These are phyloP conservation scores for Penicillium cataractarum DNA, from an alignment of 495 filamentous ascomycete genomes.

Conservation along the genomic window DNA sequence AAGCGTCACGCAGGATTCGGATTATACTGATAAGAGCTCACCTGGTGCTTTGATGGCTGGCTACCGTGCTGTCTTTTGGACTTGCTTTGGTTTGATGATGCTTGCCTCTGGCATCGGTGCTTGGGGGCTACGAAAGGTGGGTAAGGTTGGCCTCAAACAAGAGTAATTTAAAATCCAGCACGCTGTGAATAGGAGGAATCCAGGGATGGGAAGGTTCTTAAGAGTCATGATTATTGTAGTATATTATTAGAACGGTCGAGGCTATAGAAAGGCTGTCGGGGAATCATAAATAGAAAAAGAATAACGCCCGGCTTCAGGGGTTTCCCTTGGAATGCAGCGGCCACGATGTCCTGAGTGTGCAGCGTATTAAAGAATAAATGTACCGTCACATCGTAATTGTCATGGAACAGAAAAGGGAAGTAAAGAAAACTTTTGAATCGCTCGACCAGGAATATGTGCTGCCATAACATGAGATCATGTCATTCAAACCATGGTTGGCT, in stretches of 20 bases:
- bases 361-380: constrained; percentile 15
- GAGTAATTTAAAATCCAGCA: constrained; percentile 29
- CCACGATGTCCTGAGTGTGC: not conserved
- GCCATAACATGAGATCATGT: not conserved
- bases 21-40: constrained; percentile 28
- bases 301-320: not conserved
- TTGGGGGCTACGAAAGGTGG: constrained; percentile 55
- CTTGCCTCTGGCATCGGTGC: constrained; percentile 43
- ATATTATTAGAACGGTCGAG: not conserved
- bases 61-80: constrained; percentile 65
- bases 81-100: constrained; percentile 54
- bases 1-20: constrained; percentile 46
- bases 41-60: constrained; percentile 54
- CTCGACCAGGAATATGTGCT: not conserved
- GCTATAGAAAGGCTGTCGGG: not conserved
- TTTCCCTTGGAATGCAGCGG: not conserved
- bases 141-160: constrained; percentile 58
- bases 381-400: constrained; percentile 8
- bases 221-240: not conserved
- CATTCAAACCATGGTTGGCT: not conserved
- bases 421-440: constrained; percentile 16
- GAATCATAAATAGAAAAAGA: not conserved
- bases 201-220: not conserved
- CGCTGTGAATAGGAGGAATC: not conserved
- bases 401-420: not conserved